Evolutionary conservation across 2,329 filamentous ascomycete genomes (phyloP), one percentile per base, ranked within the genome.

Genomic region (Ascosphaera pollenicola): DNA sequence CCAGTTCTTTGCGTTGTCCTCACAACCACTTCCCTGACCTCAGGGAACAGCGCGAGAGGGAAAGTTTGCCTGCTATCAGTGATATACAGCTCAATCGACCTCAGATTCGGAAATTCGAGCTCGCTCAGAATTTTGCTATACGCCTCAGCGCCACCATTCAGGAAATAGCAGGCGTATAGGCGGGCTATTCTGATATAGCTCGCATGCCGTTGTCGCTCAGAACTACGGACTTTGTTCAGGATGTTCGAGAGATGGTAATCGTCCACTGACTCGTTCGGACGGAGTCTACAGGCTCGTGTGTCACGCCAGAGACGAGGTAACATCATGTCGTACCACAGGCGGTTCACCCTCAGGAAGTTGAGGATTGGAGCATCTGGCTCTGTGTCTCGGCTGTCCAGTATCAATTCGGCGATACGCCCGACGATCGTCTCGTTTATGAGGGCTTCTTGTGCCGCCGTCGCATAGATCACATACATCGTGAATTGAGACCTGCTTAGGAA

Each of bases 401-500:
- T 13, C 6, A 32, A 7, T 13, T 32, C 30, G 30, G n/a, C 30
- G 11, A 32, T 6, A 7, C n/a, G 5, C 3, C 30, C 30, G 30
- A 32, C 6, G 11, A 32, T n/a, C 4, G 6, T 5, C 11, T 32
- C 30, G n/a, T 32, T 32, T 13, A 4, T n/a, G 30, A 32, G 30
- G 5, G 30, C 30, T 13, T 32, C 30, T n/a, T 32, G 30, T 6
- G 30, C 30, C n/a, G 30, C 30, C 4, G 30, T 32, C n/a, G n/a
- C 4, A 13, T 4, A 15, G 5, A 3, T 6, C n/a, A 32, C 10
- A 15, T 13, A 4, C 30, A 32, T 32, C n/a, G 30, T 32, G 30
- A 13, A n/a, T 63, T 4, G 21, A 10, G 4, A 24, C 4, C 10
- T 24, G 4, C 10, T 4, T 4, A 4, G 4, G 21, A 24, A 24